Conservation (phyloP, 768 basidiomycete genomes). For the Agrocybe pediades region DNA sequence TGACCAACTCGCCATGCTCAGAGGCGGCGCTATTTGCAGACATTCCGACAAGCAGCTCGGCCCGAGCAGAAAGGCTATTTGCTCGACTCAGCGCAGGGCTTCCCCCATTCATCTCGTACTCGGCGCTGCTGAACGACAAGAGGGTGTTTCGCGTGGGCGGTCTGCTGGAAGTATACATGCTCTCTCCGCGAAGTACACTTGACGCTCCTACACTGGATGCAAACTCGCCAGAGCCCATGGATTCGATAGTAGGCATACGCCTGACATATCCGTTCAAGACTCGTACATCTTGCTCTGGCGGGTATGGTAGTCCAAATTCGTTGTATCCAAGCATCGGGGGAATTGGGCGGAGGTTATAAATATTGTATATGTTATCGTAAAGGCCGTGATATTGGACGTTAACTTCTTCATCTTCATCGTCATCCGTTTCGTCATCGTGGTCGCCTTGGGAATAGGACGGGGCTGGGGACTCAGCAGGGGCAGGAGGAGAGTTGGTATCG, state of each 20-base stretch:
- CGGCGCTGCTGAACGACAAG: conserved; percentile 29
- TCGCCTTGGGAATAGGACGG: conserved; percentile 18
- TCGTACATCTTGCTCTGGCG: conserved; percentile 52
- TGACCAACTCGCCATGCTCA: conserved; percentile 37
- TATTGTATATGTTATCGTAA: conserved; percentile 11
- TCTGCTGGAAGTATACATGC: conserved; percentile 30
- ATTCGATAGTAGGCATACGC: conserved; percentile 84
- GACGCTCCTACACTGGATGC: conserved; percentile 28
- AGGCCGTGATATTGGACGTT: conserved; percentile 9
- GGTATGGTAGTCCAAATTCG: conserved; percentile 49
- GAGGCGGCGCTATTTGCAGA: conserved; percentile 17
- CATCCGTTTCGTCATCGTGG: conserved; percentile 22
- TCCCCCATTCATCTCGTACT: conserved; percentile 24
- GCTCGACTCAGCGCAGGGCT: conserved; percentile 36
- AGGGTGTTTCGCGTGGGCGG: conserved; percentile 42
- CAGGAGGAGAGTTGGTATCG: not conserved
- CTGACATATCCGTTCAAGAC: conserved; percentile 65
- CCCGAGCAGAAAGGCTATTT: conserved; percentile 33
- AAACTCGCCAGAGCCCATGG: conserved; percentile 67
- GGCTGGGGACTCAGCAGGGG: conserved; percentile 5
- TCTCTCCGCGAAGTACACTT: conserved; percentile 17
- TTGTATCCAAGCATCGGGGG: conserved; percentile 41
- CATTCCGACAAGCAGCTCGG: conserved; percentile 27
- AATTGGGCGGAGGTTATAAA: conserved; percentile 25
- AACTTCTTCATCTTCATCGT: conserved; percentile 9